Evolutionary conservation across 2,329 filamentous ascomycete species (phyloP), one percentile per base, ranked within the genome.

Genomic region (Colletotrichum sp.): DNA sequence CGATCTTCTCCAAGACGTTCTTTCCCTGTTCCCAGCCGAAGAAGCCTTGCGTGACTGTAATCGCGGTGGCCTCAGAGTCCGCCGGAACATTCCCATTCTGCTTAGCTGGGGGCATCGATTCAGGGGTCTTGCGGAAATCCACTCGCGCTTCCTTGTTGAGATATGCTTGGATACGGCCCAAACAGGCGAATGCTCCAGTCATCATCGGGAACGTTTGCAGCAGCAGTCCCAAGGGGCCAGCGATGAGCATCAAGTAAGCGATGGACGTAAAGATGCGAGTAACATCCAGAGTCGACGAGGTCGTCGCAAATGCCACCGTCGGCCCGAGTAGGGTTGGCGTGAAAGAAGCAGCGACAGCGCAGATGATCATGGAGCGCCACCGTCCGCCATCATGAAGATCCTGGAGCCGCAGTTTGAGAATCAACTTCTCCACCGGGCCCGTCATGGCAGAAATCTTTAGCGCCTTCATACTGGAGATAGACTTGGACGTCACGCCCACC

Each of bases 391-490:
- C 70, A 2, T 28, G 67, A 1, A 87, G 76, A 74, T 87, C 85
- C 5, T 81, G 76, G 3, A 82, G 69, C 7, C 86, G 82, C 26
- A 85, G 73, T 2, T 71, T 74, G 68, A 86, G 83, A 5, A 87
- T 79, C 4, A 81, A 76, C 4, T 77, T 71, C 24, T 79, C 78
- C 2, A 86, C 74, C 6, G 81, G 74, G 18, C 65, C 78, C 7
- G 82, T 71, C 13, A 87, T 78, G 3, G 85, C 85, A 2, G 82
- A 82, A 61, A 87, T 84, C 70, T 84, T 85, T 21, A 87, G 77
- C 43, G 80, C 78, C 75, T 86, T 87, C 81, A 87, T 85, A 64
- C 80, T 81, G 3, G 79, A 78, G 28, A 86, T 81, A 26, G 77
- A 58, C 32, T 67, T 77, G 32, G 78, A 71, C 77, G 63, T 84